Base-by-base conservation (phyloP, 1,139 yeast genomes). In the Debaryomycetaceae sp. region DNA sequence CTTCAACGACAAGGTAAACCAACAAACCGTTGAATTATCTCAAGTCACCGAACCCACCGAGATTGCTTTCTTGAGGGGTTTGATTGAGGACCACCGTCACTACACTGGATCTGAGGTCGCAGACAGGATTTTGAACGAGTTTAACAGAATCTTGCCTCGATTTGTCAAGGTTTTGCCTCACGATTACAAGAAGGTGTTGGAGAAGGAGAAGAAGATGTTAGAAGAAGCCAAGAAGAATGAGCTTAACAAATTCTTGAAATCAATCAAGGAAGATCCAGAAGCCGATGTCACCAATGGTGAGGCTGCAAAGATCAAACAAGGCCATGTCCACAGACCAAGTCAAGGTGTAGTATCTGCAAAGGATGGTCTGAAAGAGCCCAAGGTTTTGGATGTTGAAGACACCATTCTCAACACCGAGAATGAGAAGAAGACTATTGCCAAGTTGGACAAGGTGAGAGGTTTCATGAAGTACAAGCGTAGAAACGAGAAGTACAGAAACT, bases 31-130 rank as follows among this genome's bases (percentile, higher is more conserved):
- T 53, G 97, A 86, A 56, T 76, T 92, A 44, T 75, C 85, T 35
- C 73, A 75, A 42, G 78, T 92, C 40, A 75, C 81, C 40, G 98
- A 91, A 51, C 95, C 98, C 6, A 75, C 84, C 41, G 98, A 92
- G 67, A 86, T 91, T 67, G 97, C 97, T 0, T 89, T 88, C 67
- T 81, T 92, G 56, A 84, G 96, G 61, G 95, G 95, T 30, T 75
- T 92, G 60, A 81, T 92, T 55, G 97, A 92, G 66, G 96, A 92
- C 56, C 98, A 92, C 63, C 83, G 91, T 55, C 96, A 89, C 61
- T 89, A 86, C 78, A 92, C 98, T 42, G 87, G 83, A 30, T 92
- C 98, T 28, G 94, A 85, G 59, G 78, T 92, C 48, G 97, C 98
- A 38, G 87, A 81, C 52, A 78, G 86, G 46, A 78, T 92, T 47